phyloP scores from a whole-genome alignment of 129 eudicot species.

The Helianthus tuberosus region DNA sequence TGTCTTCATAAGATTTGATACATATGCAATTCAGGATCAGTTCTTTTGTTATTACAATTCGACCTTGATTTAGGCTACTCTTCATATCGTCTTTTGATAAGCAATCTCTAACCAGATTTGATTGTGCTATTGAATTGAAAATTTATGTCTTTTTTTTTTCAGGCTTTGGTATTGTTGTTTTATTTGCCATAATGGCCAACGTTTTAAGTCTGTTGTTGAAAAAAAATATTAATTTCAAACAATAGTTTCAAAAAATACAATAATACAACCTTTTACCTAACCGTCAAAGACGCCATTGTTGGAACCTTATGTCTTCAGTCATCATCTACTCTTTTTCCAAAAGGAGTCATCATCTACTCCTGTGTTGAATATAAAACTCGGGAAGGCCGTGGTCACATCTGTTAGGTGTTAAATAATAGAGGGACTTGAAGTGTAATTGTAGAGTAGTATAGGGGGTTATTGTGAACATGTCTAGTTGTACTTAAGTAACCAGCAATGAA shows the following conservation, averaged over 20 bases:
- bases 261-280: not conserved
- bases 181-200: not conserved
- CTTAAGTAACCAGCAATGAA: too few species aligned
- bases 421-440: too few species aligned
- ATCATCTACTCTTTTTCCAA: not conserved
- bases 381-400: conserved; percentile 54
- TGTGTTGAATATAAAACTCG: conserved; percentile 55
- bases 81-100: not conserved
- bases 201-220: not conserved
- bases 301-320: conserved; percentile 30
- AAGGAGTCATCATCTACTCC: conserved; percentile 39
- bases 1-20: not conserved
- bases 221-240: not conserved
- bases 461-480: too few species aligned
- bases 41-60: too few species aligned
- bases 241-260: conserved; percentile 1
- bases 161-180: too few species aligned
- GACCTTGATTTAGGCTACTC: not conserved
- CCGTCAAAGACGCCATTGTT: not conserved
- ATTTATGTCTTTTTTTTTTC: too few species aligned
- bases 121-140: too few species aligned
- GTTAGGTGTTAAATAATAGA: too few species aligned
- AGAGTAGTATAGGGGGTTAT: too few species aligned
- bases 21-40: not conserved
- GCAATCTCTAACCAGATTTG: not conserved